These are phyloP conservation scores for Sanghuangporus weigelae DNA, from an alignment of 1,284 basidiomycete species.

Conservation along the genomic window DNA sequence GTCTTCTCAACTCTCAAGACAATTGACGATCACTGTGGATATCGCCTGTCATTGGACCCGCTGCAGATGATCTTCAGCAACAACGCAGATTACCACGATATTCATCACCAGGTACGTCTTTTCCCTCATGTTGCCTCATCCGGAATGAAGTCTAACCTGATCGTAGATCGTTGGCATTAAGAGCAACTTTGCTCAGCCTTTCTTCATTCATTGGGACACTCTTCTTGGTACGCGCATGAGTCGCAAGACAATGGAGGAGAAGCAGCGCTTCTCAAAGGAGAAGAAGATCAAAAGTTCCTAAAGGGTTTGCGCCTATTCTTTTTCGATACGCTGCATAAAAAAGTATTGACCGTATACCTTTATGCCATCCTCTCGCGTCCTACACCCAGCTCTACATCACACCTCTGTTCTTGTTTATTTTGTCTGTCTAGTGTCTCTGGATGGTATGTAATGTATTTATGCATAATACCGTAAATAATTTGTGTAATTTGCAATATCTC, in stretches of 20 bases:
- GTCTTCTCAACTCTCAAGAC: slow-evolving; percentile 87
- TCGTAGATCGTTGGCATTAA: slow-evolving; percentile 84
- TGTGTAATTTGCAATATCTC: background rate
- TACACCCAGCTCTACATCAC: background rate
- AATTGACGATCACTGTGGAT: slow-evolving; percentile 97
- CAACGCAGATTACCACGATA: slow-evolving; percentile 97
- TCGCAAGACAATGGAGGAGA: slow-evolving; percentile 55
- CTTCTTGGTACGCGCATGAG: slow-evolving; percentile 82
- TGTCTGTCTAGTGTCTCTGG: background rate
- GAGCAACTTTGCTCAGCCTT: slow-evolving; percentile 94
- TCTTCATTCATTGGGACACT: slow-evolving; percentile 85
- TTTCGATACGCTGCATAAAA: background rate
- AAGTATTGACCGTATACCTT: background rate
- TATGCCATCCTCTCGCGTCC: background rate
- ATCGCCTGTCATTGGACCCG: slow-evolving; percentile 84
- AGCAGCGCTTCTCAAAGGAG: slow-evolving; percentile 22
- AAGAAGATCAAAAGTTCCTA: slow-evolving; percentile 6
- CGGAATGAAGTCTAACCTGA: background rate
- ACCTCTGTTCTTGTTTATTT: background rate
- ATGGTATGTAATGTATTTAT: background rate
- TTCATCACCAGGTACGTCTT: slow-evolving; percentile 81
- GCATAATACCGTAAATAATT: slow-evolving; percentile 5
- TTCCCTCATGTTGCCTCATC: background rate
- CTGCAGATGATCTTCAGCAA: slow-evolving; percentile 87
- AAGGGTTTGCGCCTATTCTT: background rate